Evolutionary conservation across 495 filamentous ascomycete species (phyloP).

Genomic region (Tuber borchii): DNA sequence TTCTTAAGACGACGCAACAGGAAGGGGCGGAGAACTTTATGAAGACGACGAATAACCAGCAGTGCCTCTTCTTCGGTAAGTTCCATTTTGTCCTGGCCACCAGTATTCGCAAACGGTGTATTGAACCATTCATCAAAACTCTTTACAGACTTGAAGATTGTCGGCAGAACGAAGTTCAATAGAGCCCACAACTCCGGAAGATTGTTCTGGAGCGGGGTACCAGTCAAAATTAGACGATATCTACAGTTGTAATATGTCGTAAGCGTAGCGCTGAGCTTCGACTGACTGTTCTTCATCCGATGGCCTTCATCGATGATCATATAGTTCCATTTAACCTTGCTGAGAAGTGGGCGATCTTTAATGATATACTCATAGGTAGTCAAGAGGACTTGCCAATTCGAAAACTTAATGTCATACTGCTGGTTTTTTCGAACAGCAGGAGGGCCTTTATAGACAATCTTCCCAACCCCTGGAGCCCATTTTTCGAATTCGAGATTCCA

Average conservation of each 20-base stretch:
- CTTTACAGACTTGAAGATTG: conserved; percentile 98
- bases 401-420: conserved; percentile 87
- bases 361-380: conserved; percentile 99
- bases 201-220: conserved; percentile 96
- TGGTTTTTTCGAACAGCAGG: conserved; percentile 82
- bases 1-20: conserved; percentile 96
- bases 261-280: conserved; percentile 89
- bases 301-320: conserved; percentile 99
- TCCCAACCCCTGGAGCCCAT: conserved; percentile 81
- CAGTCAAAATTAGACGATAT: conserved; percentile 92
- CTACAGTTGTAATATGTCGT: conserved; percentile 90
- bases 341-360: conserved; percentile 88
- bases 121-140: conserved; percentile 99
- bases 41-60: conserved; percentile 93
- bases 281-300: conserved; percentile 98
- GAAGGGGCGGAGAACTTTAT: conserved; percentile 97
- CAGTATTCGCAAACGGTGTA: conserved; percentile 96
- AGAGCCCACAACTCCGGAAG: conserved; percentile 92
- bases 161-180: conserved; percentile 95
- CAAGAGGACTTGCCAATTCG: conserved; percentile 88
- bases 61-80: conserved; percentile 98
- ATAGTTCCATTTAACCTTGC: conserved; percentile 97
- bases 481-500: conserved; percentile 99
- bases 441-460: conserved; percentile 94
- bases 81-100: conserved; percentile 96